Conservation (phyloP, 106 monocot genomes). For the Acorus calamus region DNA sequence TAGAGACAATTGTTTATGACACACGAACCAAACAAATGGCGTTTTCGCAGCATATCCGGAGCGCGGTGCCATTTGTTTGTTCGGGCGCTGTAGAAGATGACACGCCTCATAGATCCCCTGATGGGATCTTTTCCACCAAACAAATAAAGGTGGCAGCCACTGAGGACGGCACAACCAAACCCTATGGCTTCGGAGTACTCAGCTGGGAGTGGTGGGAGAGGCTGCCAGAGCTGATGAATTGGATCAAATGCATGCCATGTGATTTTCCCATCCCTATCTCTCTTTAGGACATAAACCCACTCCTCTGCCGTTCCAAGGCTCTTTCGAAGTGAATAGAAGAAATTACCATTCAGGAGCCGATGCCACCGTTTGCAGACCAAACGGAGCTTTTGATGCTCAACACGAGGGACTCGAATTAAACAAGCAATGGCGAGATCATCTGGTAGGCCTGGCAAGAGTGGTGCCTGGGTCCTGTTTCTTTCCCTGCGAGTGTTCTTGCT, state of each 20-base stretch:
- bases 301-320: slow-evolving; percentile 22
- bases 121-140: slow-evolving; percentile 32
- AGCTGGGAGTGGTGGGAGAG: slow-evolving; percentile 24
- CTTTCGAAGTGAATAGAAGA: slow-evolving; percentile 23
- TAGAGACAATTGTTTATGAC: slow-evolving; percentile 27
- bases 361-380: slow-evolving; percentile 25
- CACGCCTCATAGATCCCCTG: slow-evolving; percentile 25
- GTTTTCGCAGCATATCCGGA: slow-evolving; percentile 22
- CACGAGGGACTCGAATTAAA: slow-evolving; percentile 24
- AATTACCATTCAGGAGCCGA: slow-evolving; percentile 16
- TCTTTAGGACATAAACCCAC: slow-evolving; percentile 27
- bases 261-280: slow-evolving; percentile 23
- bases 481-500: slow-evolving; percentile 14
- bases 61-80: slow-evolving; percentile 30
- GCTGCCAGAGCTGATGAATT: slow-evolving; percentile 20
- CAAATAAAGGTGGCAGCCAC: slow-evolving; percentile 24
- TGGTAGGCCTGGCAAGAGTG: slow-evolving; percentile 25
- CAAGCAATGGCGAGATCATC: slow-evolving; percentile 29
- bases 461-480: slow-evolving; percentile 8
- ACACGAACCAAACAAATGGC: slow-evolving; percentile 25
- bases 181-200: slow-evolving; percentile 26
- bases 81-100: slow-evolving; percentile 23
- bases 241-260: slow-evolving; percentile 32
- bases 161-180: slow-evolving; percentile 30
- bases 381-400: slow-evolving; percentile 19